Evolutionary conservation across 2,329 filamentous ascomycete species (phyloP), one percentile per base, ranked within the genome.

Genomic region (Onygenales sp.): DNA sequence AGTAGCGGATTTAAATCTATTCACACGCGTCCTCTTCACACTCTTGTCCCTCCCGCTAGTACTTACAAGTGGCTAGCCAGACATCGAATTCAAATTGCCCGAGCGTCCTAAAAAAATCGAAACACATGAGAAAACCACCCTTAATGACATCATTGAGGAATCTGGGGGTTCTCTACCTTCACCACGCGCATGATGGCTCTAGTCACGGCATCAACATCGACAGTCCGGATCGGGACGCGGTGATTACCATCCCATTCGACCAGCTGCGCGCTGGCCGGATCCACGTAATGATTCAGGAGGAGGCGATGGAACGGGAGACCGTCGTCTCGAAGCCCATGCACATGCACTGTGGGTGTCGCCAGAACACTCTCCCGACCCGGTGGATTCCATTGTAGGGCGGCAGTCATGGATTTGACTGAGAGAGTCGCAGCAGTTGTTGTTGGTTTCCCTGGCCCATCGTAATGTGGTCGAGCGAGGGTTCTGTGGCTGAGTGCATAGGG

Each of bases 201-300:
- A 9, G 79, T 72, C 9, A 86, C 70, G 8, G 66, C 71, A 46
- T 79, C 73, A 2, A 89, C 84, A 66, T 90, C 86, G 34, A 66
- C 70, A 31, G 70, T 73, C 72, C 86, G 87, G 55, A 91, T 77
- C 2, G 86, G 85, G 48, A 92, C 73, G 3, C 87, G 72, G 65
- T 92, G 87, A 1, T 75, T 76, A 0, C 85, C 86, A 52, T 87
- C 79, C 87, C 86, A 91, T 65, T 88, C 84, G 1, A 91, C 65
- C 45, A 88, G 56, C 42, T 68, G 74, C 6, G 77, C 70, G 2
- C 71, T 80, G 0, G 73, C 75, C 7, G 70, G 62, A 48, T 80
- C 73, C 63, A 82, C 86, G 64, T 84, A 89, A 51, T 78, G 67
- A 6, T 79, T 65, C 50, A 82, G 62, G 58, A 85, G 62, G 62